Evolutionary conservation across 306 rosid species (phyloP), one percentile per base, ranked within the genome.

Genomic region (Lathyrus oleraceus): DNA sequence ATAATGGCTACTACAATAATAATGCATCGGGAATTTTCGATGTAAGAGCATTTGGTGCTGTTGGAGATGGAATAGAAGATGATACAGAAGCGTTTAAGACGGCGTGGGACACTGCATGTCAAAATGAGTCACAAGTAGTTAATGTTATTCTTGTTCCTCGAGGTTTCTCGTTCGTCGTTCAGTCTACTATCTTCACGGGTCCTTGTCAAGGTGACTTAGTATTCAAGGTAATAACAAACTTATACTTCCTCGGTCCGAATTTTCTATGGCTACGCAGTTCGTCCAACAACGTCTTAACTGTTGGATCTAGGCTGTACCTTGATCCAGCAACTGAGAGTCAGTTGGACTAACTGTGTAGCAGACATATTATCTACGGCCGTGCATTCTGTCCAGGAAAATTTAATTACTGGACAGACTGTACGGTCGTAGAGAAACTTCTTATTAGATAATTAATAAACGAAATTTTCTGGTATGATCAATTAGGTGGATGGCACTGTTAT

Each of bases 61-160:
- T 79, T 0, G 98, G 97, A 30, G 96, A 90, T 71, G 98, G 98
- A 21, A 48, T 44, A 17, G 11, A 83, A 14, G 96, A 93, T 32
- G 98, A 93, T 67, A 90, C 98, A 19, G 83, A 76, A 16, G 76
- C 98, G 28, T 93, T 93, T 70, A 93, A 90, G 83, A 87, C 81
- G 87, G 93, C 96, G 14, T 93, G 98, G 98, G 97, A 93, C 72
- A 45, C 83, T 0, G 97, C 97, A 5, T 93, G 97, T 68, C 96
- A 87, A 47, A 85, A 86, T 75, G 85, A 75, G 48, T 57, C 72
- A 0, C 39, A 72, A 28, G 21, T 73, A 35, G 20, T 71, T 53
- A 79, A 67, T 67, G 70, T 78, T 9, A 81, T 93, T 53, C 81
- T 82, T 62, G 89, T 80, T 81, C 98, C 98, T 4, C 16, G 32